Base-by-base conservation (phyloP, 1,284 basidiomycete species). In the Coniferiporia sulphurascens region DNA sequence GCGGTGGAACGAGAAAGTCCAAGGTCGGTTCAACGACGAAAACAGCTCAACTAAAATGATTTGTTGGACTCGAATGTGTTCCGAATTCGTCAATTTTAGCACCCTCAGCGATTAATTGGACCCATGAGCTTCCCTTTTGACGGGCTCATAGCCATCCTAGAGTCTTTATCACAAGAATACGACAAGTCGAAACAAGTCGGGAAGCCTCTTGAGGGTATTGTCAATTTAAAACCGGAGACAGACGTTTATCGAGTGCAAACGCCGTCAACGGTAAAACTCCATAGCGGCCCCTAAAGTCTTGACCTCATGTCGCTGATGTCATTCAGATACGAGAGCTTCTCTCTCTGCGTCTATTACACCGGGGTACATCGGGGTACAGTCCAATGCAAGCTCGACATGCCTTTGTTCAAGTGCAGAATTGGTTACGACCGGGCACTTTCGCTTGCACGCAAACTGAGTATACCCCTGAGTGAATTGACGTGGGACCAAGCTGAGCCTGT, bases 61-160 rank as follows among this genome's bases (percentile, higher is more conserved):
- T 27, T 50, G 32, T 12, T 1, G 17, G 4, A 45, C 35, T 48
- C 3, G 52, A 12, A 41, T 19, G 27, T n/a, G 4, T 34, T 9
- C 19, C 56, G 15, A 44, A 41, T 51, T 65, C 27, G 52, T 54
- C 27, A 32, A 36, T 50, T 43, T 35, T 43, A 92, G 87, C 76
- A 89, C 9, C 85, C 93, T 0, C 91, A 93, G 70, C 78, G 87
- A 21, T 79, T 95, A 5, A 74, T 91, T 4, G 94, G 95, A 0
- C 95, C 95, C 0, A 78, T 82, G 50, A 72, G 89, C 0, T 96
- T 96, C 69, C 83, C 90, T 0, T 72, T 95, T 1, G 95, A 97
- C 68, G 76, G 95, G 19, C 73, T 97, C 54, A 70, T 94, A 1
- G 91, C 93, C 0, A 89, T 97, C 57, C 81, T 95, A 6, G 92